Evolutionary conservation across 164 flowering plant genomes (phyloP), one percentile per base, ranked within the genome.

Genomic region (Malania oleifera): DNA sequence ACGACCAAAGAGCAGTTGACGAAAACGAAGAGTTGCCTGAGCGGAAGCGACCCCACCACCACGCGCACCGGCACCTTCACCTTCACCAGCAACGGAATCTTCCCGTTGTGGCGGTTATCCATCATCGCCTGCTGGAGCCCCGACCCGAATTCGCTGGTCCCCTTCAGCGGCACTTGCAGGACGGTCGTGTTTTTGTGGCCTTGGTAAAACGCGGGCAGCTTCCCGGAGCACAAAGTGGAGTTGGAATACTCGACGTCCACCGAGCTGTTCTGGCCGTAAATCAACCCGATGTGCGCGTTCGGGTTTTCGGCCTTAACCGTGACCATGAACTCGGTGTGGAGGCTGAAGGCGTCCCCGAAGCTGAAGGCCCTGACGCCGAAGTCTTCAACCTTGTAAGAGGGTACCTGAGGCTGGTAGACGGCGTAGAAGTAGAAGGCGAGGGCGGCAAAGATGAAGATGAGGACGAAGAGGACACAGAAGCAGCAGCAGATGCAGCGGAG

Each of bases 281-380:
- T 66, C 49, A 88, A 69, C 2, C 75, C 73, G 1, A 85, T 80
- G 18, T 54, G 56, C 3, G 37, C 44, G 41, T 82, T 88, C 0
- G 90, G 88, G 60, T 88, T 88, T 4, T 80, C 76, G 0, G 86
- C 89, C 26, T 56, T 60, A 0, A 88, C 75, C 0, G 44, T 66
- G 17, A 81, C 78, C 1, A 40, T 7, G 40, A 85, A 54, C 34
- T 81, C 77, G 0, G 82, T 65, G 20, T 62, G 62, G 52, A 83
- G 78, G 68, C 64, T 80, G 61, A 74, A 63, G 37, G 82, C 84
- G 0, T 62, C 27, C 44, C 57, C 61, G 1, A 74, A 17, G 2
- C 78, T 40, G 69, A 88, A 84, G 1, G 75, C 61, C 1, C 62
- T 60, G 18, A 86, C 70, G 4, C 53, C 57, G 12, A 88, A 17